These are phyloP conservation scores for Phellinidium pouzarii DNA, from an alignment of 1,284 basidiomycete species.

Conservation along the genomic window DNA sequence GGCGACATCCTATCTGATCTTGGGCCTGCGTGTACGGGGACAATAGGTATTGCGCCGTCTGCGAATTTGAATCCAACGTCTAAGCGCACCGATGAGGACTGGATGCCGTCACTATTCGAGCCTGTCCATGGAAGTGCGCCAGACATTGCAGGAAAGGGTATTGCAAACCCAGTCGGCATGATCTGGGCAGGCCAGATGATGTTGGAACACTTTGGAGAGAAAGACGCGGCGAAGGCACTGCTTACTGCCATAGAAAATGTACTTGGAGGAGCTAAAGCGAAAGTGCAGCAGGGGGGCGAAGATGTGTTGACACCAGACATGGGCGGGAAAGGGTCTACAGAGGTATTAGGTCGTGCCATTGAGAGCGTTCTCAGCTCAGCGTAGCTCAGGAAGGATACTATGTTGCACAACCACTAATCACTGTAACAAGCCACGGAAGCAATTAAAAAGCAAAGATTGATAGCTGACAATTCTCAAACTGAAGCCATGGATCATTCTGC, in stretches of 20 bases:
- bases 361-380: constrained; percentile 7
- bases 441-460: too few relatives aligned
- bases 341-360: constrained; percentile 13
- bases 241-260: constrained; percentile 45
- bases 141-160: constrained; percentile 67
- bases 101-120: constrained; percentile 41
- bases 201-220: constrained; percentile 45
- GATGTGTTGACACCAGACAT: constrained; percentile 19
- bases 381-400: not conserved
- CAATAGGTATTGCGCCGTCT: constrained; percentile 52
- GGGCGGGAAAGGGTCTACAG: constrained; percentile 18
- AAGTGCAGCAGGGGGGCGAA: constrained; percentile 7
- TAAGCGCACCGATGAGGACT: constrained; percentile 23
- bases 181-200: constrained; percentile 57
- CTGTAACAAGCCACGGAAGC: too few relatives aligned
- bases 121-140: constrained; percentile 63
- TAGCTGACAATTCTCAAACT: too few relatives aligned
- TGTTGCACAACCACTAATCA: not conserved
- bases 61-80: constrained; percentile 47
- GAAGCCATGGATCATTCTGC: too few relatives aligned
- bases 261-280: constrained; percentile 17
- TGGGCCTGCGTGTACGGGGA: constrained; percentile 48
- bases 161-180: constrained; percentile 71
- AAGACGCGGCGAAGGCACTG: constrained; percentile 41
- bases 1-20: constrained; percentile 52